These are phyloP conservation scores for Leucosporidium scottii DNA, from an alignment of 768 basidiomycete species.

Conservation along the genomic window DNA sequence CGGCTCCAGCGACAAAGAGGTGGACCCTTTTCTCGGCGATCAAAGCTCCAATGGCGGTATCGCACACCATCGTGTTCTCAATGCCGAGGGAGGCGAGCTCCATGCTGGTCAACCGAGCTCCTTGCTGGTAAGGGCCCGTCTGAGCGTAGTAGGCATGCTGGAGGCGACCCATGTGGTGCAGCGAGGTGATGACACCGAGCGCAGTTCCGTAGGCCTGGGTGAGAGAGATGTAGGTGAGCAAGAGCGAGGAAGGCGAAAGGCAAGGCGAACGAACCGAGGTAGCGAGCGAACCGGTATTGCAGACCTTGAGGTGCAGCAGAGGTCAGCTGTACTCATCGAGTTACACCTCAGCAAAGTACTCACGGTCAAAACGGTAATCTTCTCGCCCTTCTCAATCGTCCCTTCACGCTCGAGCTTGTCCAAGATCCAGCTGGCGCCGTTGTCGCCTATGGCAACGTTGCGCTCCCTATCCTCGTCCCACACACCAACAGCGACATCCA, in stretches of 20 bases:
- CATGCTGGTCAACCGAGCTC: constrained; percentile 75
- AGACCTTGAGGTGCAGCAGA: constrained; percentile 48
- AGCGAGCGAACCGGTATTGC: constrained; percentile 94
- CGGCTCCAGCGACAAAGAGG: constrained; percentile 36
- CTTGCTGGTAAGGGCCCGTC: constrained; percentile 90
- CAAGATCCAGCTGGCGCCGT: constrained; percentile 79
- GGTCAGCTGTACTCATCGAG: no score
- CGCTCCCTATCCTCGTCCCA: constrained; percentile 79
- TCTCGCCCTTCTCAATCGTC: constrained; percentile 44
- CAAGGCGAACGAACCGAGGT: constrained; percentile 58
- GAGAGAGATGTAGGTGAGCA: no score
- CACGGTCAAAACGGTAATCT: constrained; percentile 68
- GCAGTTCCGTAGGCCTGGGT: constrained; percentile 91
- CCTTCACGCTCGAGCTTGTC: constrained; percentile 48
- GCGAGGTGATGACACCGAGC: constrained; percentile 82
- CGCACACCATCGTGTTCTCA: constrained; percentile 88
- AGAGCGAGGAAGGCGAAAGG: not conserved
- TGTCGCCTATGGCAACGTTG: constrained; percentile 74
- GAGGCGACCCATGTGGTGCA: constrained; percentile 70
- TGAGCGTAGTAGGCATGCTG: constrained; percentile 83
- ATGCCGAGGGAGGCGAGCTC: constrained; percentile 79
- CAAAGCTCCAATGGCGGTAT: constrained; percentile 95
- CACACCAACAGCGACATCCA: constrained; percentile 64
- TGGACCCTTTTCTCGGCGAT: constrained; percentile 72
- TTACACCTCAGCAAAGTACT: not conserved